Evolutionary conservation across 306 rosid genomes (phyloP).

Genomic region (Cajanus cajan): DNA sequence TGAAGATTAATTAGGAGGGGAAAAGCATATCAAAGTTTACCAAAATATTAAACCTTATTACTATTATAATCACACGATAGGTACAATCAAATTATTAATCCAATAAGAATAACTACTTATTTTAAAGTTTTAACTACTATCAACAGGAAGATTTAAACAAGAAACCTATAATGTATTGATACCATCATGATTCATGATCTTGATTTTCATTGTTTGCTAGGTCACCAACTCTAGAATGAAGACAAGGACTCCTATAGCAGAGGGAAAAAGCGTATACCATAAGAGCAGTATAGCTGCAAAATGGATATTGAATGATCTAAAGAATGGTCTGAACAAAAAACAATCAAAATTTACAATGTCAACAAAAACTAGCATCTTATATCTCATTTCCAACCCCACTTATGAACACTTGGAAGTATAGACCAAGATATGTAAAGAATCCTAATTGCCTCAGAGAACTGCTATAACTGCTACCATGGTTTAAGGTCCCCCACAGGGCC

Average conservation of each 20-base stretch:
- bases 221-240: constrained; percentile 1
- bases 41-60: neutral
- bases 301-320: constrained; percentile 23
- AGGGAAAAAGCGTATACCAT: neutral
- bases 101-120: neutral
- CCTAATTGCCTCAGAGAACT: constrained; percentile 19
- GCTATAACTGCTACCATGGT: constrained; percentile 60
- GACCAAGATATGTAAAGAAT: constrained; percentile 27
- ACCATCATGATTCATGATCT: constrained; percentile 12
- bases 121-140: neutral
- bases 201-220: neutral
- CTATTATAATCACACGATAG: constrained; percentile 7
- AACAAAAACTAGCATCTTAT: neutral
- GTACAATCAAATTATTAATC: neutral
- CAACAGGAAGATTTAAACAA: neutral
- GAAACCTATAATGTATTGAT: neutral
- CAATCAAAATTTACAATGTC: constrained; percentile 41
- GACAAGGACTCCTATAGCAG: neutral
- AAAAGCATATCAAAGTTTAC: neutral
- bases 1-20: neutral
- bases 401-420: constrained; percentile 33
- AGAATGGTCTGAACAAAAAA: neutral
- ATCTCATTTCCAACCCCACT: constrained; percentile 23
- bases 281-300: neutral
- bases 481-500: constrained; percentile 90